phyloP scores from a whole-genome alignment of 139 green algal genomes.

The Zygnema cylindricum region DNA sequence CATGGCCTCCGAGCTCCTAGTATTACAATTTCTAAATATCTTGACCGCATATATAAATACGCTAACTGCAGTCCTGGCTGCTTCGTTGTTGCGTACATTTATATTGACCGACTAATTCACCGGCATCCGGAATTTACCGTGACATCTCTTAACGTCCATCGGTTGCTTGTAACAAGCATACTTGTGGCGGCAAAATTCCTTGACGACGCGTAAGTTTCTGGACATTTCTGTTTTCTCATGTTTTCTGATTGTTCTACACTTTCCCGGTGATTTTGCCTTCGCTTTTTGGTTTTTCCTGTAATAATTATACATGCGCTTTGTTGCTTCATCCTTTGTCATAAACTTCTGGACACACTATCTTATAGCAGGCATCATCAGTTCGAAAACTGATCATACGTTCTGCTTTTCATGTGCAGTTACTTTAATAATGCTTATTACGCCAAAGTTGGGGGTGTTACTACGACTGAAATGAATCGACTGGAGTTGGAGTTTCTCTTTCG shows the following conservation, averaged over 20 bases:
- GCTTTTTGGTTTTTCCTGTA: too few relatives aligned
- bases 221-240: too few relatives aligned
- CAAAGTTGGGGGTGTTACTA: conserved; percentile 74
- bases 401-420: conserved; percentile 57
- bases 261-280: too few relatives aligned
- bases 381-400: too few relatives aligned
- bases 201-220: conserved; percentile 80
- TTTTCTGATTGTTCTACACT: too few relatives aligned
- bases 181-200: conserved; percentile 80
- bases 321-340: too few relatives aligned
- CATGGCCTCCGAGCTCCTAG: conserved; percentile 71
- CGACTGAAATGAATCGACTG: conserved; percentile 78
- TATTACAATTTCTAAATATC: conserved; percentile 75
- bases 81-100: conserved; percentile 75
- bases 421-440: conserved; percentile 84
- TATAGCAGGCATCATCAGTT: too few relatives aligned
- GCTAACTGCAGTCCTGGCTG: conserved; percentile 79
- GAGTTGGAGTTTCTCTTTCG: conserved; percentile 79
- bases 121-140: conserved; percentile 63
- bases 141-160: conserved; percentile 74
- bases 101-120: conserved; percentile 73
- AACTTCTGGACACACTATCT: too few relatives aligned
- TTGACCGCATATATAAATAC: conserved; percentile 77
- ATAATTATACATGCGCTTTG: too few relatives aligned
- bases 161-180: conserved; percentile 73